Evolutionary conservation across 352 stramenopile genomes (phyloP), one percentile per base, ranked within the genome.

Genomic region (Globisporangium ultimum): DNA sequence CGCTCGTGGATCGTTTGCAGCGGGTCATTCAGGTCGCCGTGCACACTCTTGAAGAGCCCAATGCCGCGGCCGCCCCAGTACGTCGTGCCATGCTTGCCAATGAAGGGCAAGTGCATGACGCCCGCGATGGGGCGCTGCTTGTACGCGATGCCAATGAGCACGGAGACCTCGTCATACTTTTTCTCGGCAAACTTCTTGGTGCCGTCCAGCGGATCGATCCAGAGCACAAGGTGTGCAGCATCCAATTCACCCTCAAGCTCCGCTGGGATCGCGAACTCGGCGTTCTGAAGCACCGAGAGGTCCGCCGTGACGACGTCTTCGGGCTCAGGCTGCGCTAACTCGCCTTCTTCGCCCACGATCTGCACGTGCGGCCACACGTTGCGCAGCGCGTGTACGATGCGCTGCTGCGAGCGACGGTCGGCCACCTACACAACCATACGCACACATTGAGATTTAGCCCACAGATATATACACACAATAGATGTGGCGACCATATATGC

Each of bases 141-240:
- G 70, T 86, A 84, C 40, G 80, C 74, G 60, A 92, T 78, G 61
- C 82, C 82, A 38, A 92, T 72, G 34, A 92, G 72, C 58, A 92
- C 82, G 18, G 82, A 92, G 8, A 92, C 82, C 56, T 92, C 78
- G 38, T 92, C 74, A 61, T 77, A 90, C 55, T 80, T 77, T 40
- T 79, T 78, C 54, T 70, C 80, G 12, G 82, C 80, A 63, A 92
- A 92, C 46, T 84, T 87, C 61, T 89, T 89, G 24, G 82, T 92
- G 45, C 82, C 82, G 41, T 92, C 82, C 46, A 92, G 72, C 41
- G 82, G 82, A 48, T 92, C 82, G 54, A 92, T 80, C 82, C 82
- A 92, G 45, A 92, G 55, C 50, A 90, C 80, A n/a, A 92, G 55
- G 47, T 87, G 60, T 7, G 65, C 59, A 28, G 67, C 65, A 15